Percentiles rank a stretch among this genome's conserved stretches.
phyloP scores from a whole-genome alignment of 441 rosid genomes.

The Manihot esculenta region DNA sequence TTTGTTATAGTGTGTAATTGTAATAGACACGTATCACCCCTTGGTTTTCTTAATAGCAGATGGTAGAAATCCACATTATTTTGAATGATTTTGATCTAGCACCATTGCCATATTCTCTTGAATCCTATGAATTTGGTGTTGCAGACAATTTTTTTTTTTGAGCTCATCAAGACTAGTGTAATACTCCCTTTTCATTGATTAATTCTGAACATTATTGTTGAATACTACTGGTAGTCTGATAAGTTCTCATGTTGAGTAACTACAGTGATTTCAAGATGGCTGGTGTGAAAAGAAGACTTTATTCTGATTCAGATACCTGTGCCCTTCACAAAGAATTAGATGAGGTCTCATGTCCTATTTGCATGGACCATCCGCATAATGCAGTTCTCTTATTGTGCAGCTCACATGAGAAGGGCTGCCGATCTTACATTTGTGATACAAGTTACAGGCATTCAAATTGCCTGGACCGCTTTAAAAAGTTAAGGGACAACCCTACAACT shows the following conservation, averaged over 20 bases:
- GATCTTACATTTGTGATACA: slow-evolving; percentile 75
- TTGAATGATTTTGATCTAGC: background rate
- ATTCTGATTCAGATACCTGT: slow-evolving; percentile 68
- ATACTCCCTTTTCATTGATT: background rate
- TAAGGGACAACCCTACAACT: slow-evolving; percentile 38
- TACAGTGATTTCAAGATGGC: slow-evolving; percentile 92
- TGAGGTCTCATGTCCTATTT: slow-evolving; percentile 72
- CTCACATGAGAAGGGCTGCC: slow-evolving; percentile 73
- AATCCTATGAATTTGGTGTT: background rate
- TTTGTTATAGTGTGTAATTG: background rate
- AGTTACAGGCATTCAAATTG: slow-evolving; percentile 84
- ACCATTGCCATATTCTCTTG: background rate
- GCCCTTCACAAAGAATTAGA: slow-evolving; percentile 76
- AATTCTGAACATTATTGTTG: slow-evolving; percentile 4
- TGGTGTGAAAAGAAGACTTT: slow-evolving; percentile 82
- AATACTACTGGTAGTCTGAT: slow-evolving; percentile 44
- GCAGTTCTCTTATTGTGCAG: slow-evolving; percentile 69
- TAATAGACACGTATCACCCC: background rate
- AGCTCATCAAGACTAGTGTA: background rate
- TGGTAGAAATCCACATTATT: background rate
- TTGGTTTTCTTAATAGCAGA: background rate
- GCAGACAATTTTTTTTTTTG: too few relatives aligned
- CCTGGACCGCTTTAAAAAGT: slow-evolving; percentile 68
- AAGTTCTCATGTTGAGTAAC: slow-evolving; percentile 66
- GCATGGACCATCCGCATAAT: slow-evolving; percentile 86